Evolutionary conservation across 2,329 filamentous ascomycete genomes (phyloP).

Genomic region (Ambrosiella beaveri): DNA sequence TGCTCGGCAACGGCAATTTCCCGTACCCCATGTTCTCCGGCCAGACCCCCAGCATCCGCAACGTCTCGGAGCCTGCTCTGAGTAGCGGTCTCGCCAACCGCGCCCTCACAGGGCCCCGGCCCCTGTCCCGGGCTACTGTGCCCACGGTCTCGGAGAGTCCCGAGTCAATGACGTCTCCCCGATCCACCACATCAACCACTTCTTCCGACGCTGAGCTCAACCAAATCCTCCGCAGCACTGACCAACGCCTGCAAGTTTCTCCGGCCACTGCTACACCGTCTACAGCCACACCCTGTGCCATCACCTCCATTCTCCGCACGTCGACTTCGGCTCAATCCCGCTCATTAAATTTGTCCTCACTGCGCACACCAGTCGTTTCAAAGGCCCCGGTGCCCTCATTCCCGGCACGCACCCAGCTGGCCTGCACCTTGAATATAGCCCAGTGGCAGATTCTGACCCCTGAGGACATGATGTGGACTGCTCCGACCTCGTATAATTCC

Average conservation of each 20-base stretch:
- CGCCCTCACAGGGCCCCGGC: not conserved
- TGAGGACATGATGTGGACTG: slow-evolving; percentile 2
- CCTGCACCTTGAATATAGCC: slow-evolving; percentile 8
- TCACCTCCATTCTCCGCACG: slow-evolving; percentile 1
- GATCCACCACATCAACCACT: not conserved
- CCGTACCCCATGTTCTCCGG: slow-evolving; percentile 10
- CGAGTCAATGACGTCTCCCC: not conserved
- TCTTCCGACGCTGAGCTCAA: slow-evolving; percentile 30
- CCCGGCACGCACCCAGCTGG: slow-evolving; percentile 7
- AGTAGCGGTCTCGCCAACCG: not conserved
- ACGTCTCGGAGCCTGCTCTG: not conserved
- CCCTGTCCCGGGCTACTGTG: not conserved
- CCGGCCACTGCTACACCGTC: not conserved
- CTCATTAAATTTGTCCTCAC: slow-evolving; percentile 4
- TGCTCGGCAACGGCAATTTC: not conserved
- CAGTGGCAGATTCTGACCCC: slow-evolving; percentile 9
- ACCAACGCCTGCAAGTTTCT: slow-evolving; percentile 25
- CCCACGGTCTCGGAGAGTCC: not conserved
- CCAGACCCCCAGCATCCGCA: not conserved
- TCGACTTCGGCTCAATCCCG: slow-evolving; percentile 5
- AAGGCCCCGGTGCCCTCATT: not conserved
- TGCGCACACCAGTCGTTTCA: slow-evolving; percentile 4
- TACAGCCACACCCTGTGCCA: not conserved
- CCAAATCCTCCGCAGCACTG: slow-evolving; percentile 35
- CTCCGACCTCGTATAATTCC: not conserved